Percentiles rank a stretch among this genome's conserved stretches.
Conservation (phyloP, 2,329 filamentous ascomycete species). For the Rachicladosporium sp. region DNA sequence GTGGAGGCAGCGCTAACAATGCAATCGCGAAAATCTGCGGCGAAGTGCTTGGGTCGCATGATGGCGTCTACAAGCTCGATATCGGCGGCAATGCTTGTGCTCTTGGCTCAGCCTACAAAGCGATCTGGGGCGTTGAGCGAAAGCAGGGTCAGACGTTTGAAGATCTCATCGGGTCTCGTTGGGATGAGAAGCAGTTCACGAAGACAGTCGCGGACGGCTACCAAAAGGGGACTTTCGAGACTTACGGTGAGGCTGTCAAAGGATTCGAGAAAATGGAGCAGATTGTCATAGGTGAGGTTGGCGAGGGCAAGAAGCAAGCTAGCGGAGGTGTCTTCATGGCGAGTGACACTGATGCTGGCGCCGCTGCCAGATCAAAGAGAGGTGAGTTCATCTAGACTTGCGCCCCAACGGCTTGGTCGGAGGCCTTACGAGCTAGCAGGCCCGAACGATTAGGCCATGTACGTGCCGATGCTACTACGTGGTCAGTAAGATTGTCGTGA, state of each 20-base stretch:
- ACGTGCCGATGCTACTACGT: background rate
- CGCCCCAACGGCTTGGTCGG: too few species aligned
- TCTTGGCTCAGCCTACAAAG: constrained; percentile 87
- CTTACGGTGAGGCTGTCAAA: constrained; percentile 63
- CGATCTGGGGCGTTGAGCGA: constrained; percentile 78
- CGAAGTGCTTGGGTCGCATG: constrained; percentile 74
- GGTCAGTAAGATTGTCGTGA: background rate
- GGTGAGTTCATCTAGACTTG: background rate
- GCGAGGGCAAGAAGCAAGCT: constrained; percentile 6
- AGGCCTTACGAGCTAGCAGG: background rate
- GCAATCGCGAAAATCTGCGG: constrained; percentile 78
- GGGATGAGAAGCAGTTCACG: constrained; percentile 75
- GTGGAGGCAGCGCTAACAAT: constrained; percentile 78
- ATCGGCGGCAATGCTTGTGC: constrained; percentile 94
- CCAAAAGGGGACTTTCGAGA: constrained; percentile 57
- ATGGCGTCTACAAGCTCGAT: constrained; percentile 87
- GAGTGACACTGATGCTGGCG: constrained; percentile 2
- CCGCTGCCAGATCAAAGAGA: background rate
- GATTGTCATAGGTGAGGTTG: constrained; percentile 39
- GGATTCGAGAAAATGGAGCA: constrained; percentile 69
- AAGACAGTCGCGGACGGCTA: constrained; percentile 76
- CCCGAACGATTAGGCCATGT: background rate
- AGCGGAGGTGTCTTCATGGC: constrained; percentile 7
- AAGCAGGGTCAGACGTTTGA: constrained; percentile 56
- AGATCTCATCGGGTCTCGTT: constrained; percentile 68